Evolutionary conservation across 116 monocot species (phyloP).

Genomic region (Cymodocea nodosa): DNA sequence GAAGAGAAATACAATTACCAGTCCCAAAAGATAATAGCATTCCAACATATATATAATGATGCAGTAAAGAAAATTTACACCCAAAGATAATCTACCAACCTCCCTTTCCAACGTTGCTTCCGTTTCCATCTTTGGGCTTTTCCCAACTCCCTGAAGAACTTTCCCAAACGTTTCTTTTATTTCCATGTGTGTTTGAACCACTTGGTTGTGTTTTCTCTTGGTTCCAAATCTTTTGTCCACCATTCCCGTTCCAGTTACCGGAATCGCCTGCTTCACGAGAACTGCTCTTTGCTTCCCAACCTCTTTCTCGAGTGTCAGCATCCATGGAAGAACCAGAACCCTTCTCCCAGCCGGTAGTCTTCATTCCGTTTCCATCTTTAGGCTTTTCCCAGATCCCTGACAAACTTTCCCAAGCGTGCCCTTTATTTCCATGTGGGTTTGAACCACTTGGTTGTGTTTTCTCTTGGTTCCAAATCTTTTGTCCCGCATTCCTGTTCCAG

Average conservation of each 20-base stretch:
- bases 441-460: constrained; percentile 3
- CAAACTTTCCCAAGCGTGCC: background rate
- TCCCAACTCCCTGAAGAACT: background rate
- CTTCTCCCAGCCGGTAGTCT: no score
- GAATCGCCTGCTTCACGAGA: background rate
- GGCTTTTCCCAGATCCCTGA: background rate
- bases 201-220: constrained; percentile 6
- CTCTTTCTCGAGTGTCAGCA: no score
- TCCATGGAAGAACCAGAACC: no score
- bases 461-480: background rate
- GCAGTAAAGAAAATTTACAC: background rate
- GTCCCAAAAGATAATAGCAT: background rate
- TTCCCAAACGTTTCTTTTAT: background rate
- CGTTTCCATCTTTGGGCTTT: no score
- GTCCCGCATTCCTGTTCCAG: background rate
- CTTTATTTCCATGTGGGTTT: background rate
- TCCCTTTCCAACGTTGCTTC: background rate
- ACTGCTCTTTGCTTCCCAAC: no score
- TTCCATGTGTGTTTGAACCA: background rate
- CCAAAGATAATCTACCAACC: background rate
- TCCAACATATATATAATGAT: background rate
- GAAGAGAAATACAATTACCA: no score
- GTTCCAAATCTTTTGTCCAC: background rate
- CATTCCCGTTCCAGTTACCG: background rate
- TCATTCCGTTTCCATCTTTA: no score